A percentile compares a stretch with the other conserved stretches of the same genome.
Conservation (phyloP, 2,329 filamentous ascomycete species). For the Claviceps sp. region DNA sequence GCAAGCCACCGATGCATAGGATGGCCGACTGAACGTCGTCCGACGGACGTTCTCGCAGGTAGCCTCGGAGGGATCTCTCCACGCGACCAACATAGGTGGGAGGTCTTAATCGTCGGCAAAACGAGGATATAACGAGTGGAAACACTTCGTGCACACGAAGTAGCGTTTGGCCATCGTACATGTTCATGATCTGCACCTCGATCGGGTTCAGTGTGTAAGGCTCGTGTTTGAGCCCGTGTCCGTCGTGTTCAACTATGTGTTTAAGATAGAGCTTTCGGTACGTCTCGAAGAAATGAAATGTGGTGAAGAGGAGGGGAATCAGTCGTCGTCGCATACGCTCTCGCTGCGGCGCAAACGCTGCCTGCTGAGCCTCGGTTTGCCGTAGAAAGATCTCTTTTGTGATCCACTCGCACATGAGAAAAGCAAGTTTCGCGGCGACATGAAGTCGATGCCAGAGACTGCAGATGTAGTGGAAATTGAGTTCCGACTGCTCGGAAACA, state of each 20-base stretch:
- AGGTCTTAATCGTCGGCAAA: conserved; percentile 47
- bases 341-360: conserved; percentile 46
- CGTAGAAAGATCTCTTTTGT: conserved; percentile 52
- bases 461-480: conserved; percentile 48
- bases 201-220: conserved; percentile 51
- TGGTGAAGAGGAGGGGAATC: conserved; percentile 49
- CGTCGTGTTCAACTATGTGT: conserved; percentile 38
- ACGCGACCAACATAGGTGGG: conserved; percentile 52
- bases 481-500: conserved; percentile 28
- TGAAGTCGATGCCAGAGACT: conserved; percentile 53
- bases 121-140: conserved; percentile 50
- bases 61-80: conserved; percentile 49
- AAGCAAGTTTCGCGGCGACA: conserved; percentile 48
- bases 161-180: conserved; percentile 51
- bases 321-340: conserved; percentile 52
- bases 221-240: conserved; percentile 34
- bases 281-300: conserved; percentile 56
- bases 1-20: conserved; percentile 45
- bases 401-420: conserved; percentile 50
- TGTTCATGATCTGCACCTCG: conserved; percentile 46
- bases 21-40: conserved; percentile 51
- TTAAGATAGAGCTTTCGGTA: conserved; percentile 46
- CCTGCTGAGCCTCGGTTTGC: conserved; percentile 38
- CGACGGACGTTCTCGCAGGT: conserved; percentile 46
- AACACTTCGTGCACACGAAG: conserved; percentile 52